phyloP scores from a whole-genome alignment of 2,329 filamentous ascomycete species.

The Xylariaceae sp. region DNA sequence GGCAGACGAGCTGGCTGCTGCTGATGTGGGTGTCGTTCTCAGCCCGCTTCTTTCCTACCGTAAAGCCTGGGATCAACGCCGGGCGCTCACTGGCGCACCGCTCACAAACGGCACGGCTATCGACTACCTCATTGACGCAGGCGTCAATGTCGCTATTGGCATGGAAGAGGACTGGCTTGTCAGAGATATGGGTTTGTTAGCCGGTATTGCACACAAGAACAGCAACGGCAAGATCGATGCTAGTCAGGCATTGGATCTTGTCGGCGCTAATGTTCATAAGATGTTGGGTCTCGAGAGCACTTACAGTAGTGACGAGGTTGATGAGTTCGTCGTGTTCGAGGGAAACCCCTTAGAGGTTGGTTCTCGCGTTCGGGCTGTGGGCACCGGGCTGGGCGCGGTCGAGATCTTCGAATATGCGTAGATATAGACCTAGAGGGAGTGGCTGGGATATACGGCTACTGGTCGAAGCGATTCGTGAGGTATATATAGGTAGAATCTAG shows the following conservation, averaged over 20 bases:
- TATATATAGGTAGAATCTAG: no score
- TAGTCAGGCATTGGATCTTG: conserved; percentile 50
- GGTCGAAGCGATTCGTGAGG: no score
- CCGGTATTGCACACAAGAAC: conserved; percentile 56
- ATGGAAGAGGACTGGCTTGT: conserved; percentile 59
- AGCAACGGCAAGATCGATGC: conserved; percentile 49
- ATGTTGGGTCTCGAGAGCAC: conserved; percentile 47
- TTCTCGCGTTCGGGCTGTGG: conserved; percentile 50
- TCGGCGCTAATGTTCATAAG: conserved; percentile 52
- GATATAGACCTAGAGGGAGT: no score
- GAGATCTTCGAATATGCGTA: conserved; percentile 33
- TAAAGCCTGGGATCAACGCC: conserved; percentile 54
- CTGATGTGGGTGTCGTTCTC: conserved; percentile 55
- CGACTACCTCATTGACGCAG: conserved; percentile 53
- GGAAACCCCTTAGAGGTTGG: conserved; percentile 58
- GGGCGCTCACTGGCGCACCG: conserved; percentile 58
- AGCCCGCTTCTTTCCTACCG: conserved; percentile 53
- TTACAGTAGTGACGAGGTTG: conserved; percentile 16
- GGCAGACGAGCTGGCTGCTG: conserved; percentile 51
- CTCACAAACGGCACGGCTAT: conserved; percentile 60
- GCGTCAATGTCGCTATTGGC: conserved; percentile 54
- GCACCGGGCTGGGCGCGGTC: conserved; percentile 37
- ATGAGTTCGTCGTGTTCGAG: conserved; percentile 58
- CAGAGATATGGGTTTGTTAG: conserved; percentile 53
- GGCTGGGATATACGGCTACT: no score